Evolutionary conservation across 2,329 filamentous ascomycete genomes (phyloP).

Genomic region (Cercospora sp.): DNA sequence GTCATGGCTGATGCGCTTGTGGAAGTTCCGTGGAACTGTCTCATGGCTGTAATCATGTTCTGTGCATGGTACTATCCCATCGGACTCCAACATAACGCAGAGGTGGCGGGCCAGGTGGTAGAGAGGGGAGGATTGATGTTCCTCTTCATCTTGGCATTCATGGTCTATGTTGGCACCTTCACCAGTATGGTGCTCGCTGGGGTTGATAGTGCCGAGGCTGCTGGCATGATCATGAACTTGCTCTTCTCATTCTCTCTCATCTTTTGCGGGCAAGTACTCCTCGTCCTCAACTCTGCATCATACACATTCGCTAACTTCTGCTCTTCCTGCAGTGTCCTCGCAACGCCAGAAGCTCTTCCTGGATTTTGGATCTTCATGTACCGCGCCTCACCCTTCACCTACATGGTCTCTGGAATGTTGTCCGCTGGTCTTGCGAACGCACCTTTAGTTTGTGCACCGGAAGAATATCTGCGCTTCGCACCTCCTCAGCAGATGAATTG

Average conservation of each 20-base stretch:
- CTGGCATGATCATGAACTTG: slow-evolving; percentile 57
- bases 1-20: slow-evolving; percentile 69
- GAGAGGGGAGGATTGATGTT: slow-evolving; percentile 66
- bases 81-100: slow-evolving; percentile 15
- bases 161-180: slow-evolving; percentile 71
- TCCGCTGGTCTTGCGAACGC: slow-evolving; percentile 46
- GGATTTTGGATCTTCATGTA: slow-evolving; percentile 81
- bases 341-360: slow-evolving; percentile 59
- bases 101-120: slow-evolving; percentile 41
- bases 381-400: slow-evolving; percentile 65
- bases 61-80: slow-evolving; percentile 66
- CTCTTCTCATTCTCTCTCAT: slow-evolving; percentile 50
- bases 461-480: slow-evolving; percentile 46
- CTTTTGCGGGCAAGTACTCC: slow-evolving; percentile 41
- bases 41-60: slow-evolving; percentile 64
- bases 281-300: not conserved
- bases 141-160: slow-evolving; percentile 63
- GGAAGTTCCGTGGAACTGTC: slow-evolving; percentile 66
- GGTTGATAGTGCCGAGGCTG: slow-evolving; percentile 67
- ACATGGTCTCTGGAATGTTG: slow-evolving; percentile 52
- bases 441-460: slow-evolving; percentile 49
- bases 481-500: slow-evolving; percentile 46
- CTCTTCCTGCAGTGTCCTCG: slow-evolving; percentile 55
- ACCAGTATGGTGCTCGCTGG: slow-evolving; percentile 72
- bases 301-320: not conserved